Evolutionary conservation across 2,329 filamentous ascomycete genomes (phyloP).

Genomic region (Falciphora oryzae): DNA sequence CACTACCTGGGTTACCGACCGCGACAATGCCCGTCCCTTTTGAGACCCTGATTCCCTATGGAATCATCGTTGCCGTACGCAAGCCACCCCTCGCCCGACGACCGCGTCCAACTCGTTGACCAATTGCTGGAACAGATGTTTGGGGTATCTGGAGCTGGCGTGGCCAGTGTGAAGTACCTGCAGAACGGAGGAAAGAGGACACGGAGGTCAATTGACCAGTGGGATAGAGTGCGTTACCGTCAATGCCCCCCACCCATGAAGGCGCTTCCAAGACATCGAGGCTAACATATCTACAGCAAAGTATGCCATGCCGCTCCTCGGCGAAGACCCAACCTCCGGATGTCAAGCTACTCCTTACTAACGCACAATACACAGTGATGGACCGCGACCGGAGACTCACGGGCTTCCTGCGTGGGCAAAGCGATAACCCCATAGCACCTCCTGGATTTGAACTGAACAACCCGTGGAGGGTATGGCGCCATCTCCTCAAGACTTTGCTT

Average conservation of each 20-base stretch:
- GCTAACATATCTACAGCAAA: constrained; percentile 43
- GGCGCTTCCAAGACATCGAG: constrained; percentile 22
- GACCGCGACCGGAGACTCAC: constrained; percentile 57
- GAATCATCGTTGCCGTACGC: constrained; percentile 56
- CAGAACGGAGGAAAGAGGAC: constrained; percentile 56
- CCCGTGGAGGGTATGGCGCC: constrained; percentile 52
- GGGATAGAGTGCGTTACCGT: constrained; percentile 49
- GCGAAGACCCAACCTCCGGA: neutral
- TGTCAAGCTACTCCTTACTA: neutral
- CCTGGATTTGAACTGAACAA: constrained; percentile 58
- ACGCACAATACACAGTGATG: constrained; percentile 50
- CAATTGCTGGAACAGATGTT: constrained; percentile 49
- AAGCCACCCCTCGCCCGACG: constrained; percentile 10
- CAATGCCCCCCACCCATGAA: neutral
- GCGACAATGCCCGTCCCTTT: constrained; percentile 56
- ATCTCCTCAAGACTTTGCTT: constrained; percentile 10
- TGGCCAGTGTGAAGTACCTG: constrained; percentile 50
- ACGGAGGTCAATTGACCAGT: constrained; percentile 55
- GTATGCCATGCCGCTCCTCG: constrained; percentile 29
- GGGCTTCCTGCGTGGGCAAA: constrained; percentile 52
- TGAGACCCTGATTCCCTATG: constrained; percentile 59
- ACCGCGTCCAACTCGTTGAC: constrained; percentile 6
- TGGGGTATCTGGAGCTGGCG: constrained; percentile 50
- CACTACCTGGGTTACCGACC: constrained; percentile 11
- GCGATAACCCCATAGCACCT: constrained; percentile 48